Base-by-base conservation (phyloP, 2,329 filamentous ascomycete species). In the Esteya vermicola region DNA sequence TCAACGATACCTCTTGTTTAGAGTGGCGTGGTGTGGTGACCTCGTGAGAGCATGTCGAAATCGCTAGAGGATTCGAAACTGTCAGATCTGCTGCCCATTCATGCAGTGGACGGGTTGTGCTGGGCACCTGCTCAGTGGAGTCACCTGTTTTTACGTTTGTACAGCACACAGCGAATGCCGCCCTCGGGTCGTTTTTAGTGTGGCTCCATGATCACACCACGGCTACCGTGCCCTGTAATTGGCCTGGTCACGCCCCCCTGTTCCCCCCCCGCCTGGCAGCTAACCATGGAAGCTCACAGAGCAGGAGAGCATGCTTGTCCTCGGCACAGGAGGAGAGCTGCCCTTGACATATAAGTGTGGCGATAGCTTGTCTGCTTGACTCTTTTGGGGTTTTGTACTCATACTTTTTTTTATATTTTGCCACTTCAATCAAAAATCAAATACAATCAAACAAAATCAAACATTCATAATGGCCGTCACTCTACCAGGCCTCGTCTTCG, bases 401-500 rank as follows among this genome's bases (percentile, higher is more conserved):
- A 9, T 20, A 32, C 19, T 20, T 21, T 21, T 33, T 33, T 33
- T 19, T 7, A 19, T 20, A 31, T 31, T 16, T 12, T 6, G 19
- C 19, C 6, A 20, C 12, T 22, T 21, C 19, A 9, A 14, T 19
- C n/a, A 16, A 23, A 39, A n/a, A 30, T 14, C 27, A 8, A 6
- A 30, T 6, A 8, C 12, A 30, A 10, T 14, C 8, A 14, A 30
- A 14, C 20, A 32, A 19, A 22, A 33, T 10, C 31, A n/a, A 9
- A 30, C 9, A n/a, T 19, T 27, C 6, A 27, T 36, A 23, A 36
- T 26, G 25, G 9, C 33, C 30, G 6, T 18, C 6, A 27, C 25
- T 27, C 38, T 46, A 27, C 16, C 31, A 4, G 36, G 34, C 20
- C 38, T 32, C 8, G 43, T 55, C 31, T 56, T 58, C 40, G 48